Percentiles rank a stretch among this genome's conserved stretches.
phyloP scores from a whole-genome alignment of 352 stramenopile species.

The Pythium scleroteichum region DNA sequence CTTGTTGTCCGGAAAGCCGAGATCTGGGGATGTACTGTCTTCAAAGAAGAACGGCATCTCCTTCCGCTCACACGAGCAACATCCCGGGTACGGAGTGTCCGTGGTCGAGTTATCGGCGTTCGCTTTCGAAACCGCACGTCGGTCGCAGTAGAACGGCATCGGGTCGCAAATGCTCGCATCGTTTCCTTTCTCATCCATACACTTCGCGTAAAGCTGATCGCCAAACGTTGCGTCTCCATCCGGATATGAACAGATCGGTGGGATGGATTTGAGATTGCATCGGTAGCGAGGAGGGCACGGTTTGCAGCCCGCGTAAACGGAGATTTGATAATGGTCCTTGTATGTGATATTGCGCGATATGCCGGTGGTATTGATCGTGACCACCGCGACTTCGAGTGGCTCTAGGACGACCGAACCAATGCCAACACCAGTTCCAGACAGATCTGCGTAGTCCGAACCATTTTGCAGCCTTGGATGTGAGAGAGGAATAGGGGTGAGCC shows the following conservation, averaged over 20 bases:
- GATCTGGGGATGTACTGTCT: conserved; percentile 41
- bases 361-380: conserved; percentile 93
- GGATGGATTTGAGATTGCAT: conserved; percentile 63
- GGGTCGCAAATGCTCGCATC: conserved; percentile 48
- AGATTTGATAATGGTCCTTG: conserved; percentile 94
- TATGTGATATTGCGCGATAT: conserved; percentile 95
- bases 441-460: conserved; percentile 67
- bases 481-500: conserved; percentile 82
- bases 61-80: conserved; percentile 87
- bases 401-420: conserved; percentile 77
- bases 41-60: conserved; percentile 91
- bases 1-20: conserved; percentile 95
- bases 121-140: conserved; percentile 27
- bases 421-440: conserved; percentile 63
- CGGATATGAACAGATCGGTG: conserved; percentile 67
- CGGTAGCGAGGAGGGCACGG: conserved; percentile 93
- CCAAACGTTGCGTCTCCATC: conserved; percentile 48
- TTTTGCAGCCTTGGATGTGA: conserved; percentile 50
- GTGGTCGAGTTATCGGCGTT: conserved; percentile 28
- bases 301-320: conserved; percentile 94
- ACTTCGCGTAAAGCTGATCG: conserved; percentile 45
- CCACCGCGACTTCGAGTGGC: conserved; percentile 87
- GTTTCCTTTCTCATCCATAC: conserved; percentile 38
- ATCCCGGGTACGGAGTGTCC: conserved; percentile 46
- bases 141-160: conserved; percentile 72